These are phyloP conservation scores for Malbranchea zuffiana DNA, from an alignment of 2,329 filamentous ascomycete genomes.

Conservation along the genomic window DNA sequence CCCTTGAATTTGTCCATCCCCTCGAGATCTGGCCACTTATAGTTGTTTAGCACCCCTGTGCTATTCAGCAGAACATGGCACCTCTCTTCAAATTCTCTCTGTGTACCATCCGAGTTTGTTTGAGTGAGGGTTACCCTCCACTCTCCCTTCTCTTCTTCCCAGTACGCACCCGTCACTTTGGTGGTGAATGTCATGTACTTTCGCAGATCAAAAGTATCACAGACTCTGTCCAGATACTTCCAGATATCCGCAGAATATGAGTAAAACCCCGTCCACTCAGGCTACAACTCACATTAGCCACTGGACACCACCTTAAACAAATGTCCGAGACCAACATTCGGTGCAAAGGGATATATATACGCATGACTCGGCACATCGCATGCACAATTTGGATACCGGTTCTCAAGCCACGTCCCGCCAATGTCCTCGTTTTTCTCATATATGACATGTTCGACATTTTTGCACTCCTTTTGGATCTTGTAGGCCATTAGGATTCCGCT, in stretches of 20 bases:
- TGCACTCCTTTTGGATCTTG: constrained; percentile 28
- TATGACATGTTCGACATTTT: constrained; percentile 26
- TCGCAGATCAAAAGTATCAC: constrained; percentile 38
- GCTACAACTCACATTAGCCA: constrained; percentile 23
- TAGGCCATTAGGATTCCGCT: constrained; percentile 32
- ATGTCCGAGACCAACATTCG: constrained; percentile 24
- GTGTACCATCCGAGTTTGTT: constrained; percentile 23
- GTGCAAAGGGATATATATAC: constrained; percentile 36
- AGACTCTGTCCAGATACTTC: constrained; percentile 41
- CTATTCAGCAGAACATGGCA: constrained; percentile 30
- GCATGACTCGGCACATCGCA: constrained; percentile 39
- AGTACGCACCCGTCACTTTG: constrained; percentile 38
- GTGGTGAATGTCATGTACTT: constrained; percentile 46
- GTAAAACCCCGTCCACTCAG: constrained; percentile 40
- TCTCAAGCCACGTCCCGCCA: constrained; percentile 30
- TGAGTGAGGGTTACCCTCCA: constrained; percentile 42
- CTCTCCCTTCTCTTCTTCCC: constrained; percentile 39
- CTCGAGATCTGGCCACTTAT: constrained; percentile 38
- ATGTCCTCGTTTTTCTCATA: constrained; percentile 29
- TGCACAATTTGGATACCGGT: constrained; percentile 30
- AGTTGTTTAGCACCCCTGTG: constrained; percentile 32
- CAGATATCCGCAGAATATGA: constrained; percentile 39
- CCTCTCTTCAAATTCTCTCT: constrained; percentile 23
- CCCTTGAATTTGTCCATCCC: constrained; percentile 40
- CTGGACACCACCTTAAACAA: no score